phyloP scores from a whole-genome alignment of 2,329 filamentous ascomycete genomes.

The Chaetomiaceae sp. region DNA sequence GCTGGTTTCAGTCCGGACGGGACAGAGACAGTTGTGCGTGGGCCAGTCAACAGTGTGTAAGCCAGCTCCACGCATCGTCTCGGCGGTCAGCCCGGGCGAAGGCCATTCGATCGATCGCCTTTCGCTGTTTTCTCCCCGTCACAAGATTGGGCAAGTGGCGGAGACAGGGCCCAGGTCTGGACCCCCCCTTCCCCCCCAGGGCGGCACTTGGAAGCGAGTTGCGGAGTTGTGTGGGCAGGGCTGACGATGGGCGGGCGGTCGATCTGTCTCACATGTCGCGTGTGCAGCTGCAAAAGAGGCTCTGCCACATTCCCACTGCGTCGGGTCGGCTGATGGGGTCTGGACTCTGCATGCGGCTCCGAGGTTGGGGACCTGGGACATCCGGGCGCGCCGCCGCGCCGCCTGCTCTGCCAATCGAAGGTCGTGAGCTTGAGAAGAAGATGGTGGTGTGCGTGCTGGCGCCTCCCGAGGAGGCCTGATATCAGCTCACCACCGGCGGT shows the following conservation, averaged over 20 bases:
- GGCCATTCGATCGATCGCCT: not conserved
- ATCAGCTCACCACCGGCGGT: not conserved
- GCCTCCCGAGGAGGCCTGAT: not conserved
- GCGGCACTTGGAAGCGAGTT: too few relatives aligned
- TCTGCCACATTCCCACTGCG: slow-evolving; percentile 1
- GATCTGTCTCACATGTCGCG: slow-evolving; percentile 1
- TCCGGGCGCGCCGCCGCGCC: too few relatives aligned
- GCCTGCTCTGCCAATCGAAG: slow-evolving; percentile 3
- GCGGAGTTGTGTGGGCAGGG: too few relatives aligned
- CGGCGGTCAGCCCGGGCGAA: not conserved
- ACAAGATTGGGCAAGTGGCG: not conserved
- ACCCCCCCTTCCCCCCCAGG: too few relatives aligned
- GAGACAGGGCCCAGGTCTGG: not conserved
- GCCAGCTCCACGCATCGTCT: too few relatives aligned
- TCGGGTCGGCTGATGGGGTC: not conserved
- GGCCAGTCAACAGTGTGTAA: not conserved
- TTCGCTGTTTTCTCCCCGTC: not conserved
- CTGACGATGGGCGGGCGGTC: not conserved
- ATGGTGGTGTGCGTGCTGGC: not conserved
- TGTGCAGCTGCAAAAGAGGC: not conserved
- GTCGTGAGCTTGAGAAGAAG: not conserved
- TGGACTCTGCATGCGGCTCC: slow-evolving; percentile 3
- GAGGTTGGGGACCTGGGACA: too few relatives aligned
- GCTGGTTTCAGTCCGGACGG: not conserved
- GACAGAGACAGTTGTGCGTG: too few relatives aligned